Conservation (phyloP, 2,329 filamentous ascomycete species). For the Chalaropsis thielavioides region DNA sequence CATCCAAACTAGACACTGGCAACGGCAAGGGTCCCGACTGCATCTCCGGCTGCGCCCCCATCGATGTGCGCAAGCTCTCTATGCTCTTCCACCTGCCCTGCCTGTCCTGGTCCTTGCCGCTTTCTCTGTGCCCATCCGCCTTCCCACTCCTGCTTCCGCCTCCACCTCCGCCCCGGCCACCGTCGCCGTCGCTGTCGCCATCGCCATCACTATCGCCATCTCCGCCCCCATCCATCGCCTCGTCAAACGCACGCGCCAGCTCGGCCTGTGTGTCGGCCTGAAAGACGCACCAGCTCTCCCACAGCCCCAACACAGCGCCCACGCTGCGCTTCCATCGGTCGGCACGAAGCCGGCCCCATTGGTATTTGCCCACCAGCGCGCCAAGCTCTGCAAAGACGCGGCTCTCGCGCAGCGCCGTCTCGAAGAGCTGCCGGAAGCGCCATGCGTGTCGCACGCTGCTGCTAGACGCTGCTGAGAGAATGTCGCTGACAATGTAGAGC, state of each 20-base stretch:
- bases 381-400: conserved; percentile 65
- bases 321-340: conserved; percentile 77
- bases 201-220: conserved; percentile 27
- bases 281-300: conserved; percentile 61
- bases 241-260: conserved; percentile 56
- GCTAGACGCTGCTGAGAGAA: conserved; percentile 62
- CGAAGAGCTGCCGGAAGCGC: conserved; percentile 72
- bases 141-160: conserved; percentile 18
- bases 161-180: too few relatives aligned
- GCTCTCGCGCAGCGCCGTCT: conserved; percentile 51
- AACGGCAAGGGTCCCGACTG: conserved; percentile 10
- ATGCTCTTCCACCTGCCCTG: conserved; percentile 39
- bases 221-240: conserved; percentile 42
- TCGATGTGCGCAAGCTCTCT: conserved; percentile 25
- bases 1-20: conserved; percentile 23
- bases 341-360: conserved; percentile 67
- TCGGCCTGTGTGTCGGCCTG: conserved; percentile 57
- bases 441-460: conserved; percentile 71
- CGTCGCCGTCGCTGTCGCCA: conserved; percentile 10
- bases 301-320: conserved; percentile 51
- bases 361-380: conserved; percentile 51
- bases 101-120: conserved; percentile 20
- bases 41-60: background rate
- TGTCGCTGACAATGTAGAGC: conserved; percentile 63
- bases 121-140: too few relatives aligned